Base-by-base conservation (phyloP, 2,329 filamentous ascomycete species). In the Scedosporium dehoogii region DNA sequence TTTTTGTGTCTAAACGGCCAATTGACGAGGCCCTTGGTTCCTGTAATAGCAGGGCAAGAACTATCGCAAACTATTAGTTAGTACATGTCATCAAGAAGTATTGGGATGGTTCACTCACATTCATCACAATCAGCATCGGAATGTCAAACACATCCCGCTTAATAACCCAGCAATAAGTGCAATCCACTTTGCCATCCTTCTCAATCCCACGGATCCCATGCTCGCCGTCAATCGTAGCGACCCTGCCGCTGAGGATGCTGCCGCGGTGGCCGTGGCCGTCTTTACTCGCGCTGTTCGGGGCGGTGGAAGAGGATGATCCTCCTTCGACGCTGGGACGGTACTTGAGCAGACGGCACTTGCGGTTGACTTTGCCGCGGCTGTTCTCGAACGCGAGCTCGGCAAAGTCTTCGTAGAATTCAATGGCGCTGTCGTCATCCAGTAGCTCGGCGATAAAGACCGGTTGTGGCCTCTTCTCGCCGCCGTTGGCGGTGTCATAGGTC, bases 71-170 rank as follows among this genome's bases (percentile, higher is more conserved):
- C 18, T 33, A 21, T 65, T 59, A 63, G 57, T 14, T 59, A 27
- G 21, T 25, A 25, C n/a, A 53, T 29, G 5, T 33, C 42, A 14
- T 41, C 38, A 12, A 18, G 23, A 27, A 9, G 18, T 38, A 7
- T 2, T 14, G 57, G n/a, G 53, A 61, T 41, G 27, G 21, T 27
- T 61, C 7, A 87, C 92, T 88, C 74, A 97, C 94, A 78, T 97
- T 97, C 80, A 97, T 93, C 71, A 97, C 90, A 74, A 97, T 96
- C 78, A 97, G 81, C 91, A 97, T 96, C 23, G 94, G 94, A 74
- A 97, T 96, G 77, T 97, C 93, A 77, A 97, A 97, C 48, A 94
- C 91, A 74, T 99, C 94, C 66, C 93, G 83, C 78, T 96, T 96
- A 65, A 97, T 92, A 66, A 91, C 93, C 92, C 93, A 97, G 78